phyloP scores from a whole-genome alignment of 2,329 filamentous ascomycete genomes.

The Colletotrichum magnum region DNA sequence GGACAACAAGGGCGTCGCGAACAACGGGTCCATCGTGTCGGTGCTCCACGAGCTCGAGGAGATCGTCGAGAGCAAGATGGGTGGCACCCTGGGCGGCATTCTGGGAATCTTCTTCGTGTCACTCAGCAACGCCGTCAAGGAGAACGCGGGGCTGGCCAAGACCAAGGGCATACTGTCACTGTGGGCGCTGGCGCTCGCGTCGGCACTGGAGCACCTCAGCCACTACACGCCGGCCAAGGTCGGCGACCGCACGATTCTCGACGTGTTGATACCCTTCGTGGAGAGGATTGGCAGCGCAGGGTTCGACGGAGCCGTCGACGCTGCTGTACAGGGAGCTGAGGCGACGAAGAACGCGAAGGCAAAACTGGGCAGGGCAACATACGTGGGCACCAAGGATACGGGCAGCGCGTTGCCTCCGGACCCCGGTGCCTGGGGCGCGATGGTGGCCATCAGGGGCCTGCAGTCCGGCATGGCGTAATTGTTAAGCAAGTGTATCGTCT shows the following conservation, averaged over 20 bases:
- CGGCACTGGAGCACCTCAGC: slow-evolving; percentile 61
- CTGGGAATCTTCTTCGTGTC: slow-evolving; percentile 69
- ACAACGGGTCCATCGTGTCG: slow-evolving; percentile 60
- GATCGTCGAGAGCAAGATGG: slow-evolving; percentile 71
- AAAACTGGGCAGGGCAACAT: slow-evolving; percentile 76
- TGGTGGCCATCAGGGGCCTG: slow-evolving; percentile 65
- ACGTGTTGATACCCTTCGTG: slow-evolving; percentile 69
- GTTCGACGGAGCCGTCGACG: slow-evolving; percentile 69
- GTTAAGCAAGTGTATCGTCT: background rate
- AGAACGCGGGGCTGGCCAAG: slow-evolving; percentile 44
- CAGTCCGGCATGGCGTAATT: slow-evolving; percentile 41
- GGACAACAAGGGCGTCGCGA: slow-evolving; percentile 53
- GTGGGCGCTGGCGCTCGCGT: slow-evolving; percentile 59
- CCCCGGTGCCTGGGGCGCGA: slow-evolving; percentile 79
- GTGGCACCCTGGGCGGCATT: slow-evolving; percentile 66
- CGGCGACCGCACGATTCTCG: slow-evolving; percentile 71
- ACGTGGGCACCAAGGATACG: slow-evolving; percentile 70
- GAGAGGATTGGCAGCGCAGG: slow-evolving; percentile 61
- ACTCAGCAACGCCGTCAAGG: slow-evolving; percentile 43
- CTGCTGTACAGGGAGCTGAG: slow-evolving; percentile 72
- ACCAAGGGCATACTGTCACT: slow-evolving; percentile 53
- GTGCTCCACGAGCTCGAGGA: slow-evolving; percentile 65
- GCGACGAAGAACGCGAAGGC: slow-evolving; percentile 76
- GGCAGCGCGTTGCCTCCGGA: slow-evolving; percentile 70
- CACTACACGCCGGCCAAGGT: slow-evolving; percentile 69